These are phyloP conservation scores for Colletotrichum filicis DNA, from an alignment of 2,329 filamentous ascomycete genomes.

Conservation along the genomic window DNA sequence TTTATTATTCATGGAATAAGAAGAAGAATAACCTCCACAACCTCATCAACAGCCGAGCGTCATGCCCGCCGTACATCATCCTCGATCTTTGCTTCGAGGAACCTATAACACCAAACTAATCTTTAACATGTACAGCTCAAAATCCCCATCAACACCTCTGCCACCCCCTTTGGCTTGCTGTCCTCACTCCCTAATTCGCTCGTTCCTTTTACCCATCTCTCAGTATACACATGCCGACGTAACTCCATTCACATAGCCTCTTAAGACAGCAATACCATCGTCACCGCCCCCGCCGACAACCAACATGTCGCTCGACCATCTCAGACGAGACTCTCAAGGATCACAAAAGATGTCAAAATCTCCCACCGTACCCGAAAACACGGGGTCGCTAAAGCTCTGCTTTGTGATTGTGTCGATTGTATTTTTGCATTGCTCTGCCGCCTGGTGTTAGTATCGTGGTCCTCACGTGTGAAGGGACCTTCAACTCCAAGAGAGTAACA, in stretches of 20 bases:
- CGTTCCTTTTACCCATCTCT: background rate
- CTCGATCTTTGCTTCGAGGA: conserved; percentile 2
- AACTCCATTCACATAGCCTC: background rate
- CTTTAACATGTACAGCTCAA: background rate
- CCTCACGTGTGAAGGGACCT: background rate
- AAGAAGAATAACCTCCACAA: background rate
- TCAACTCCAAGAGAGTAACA: background rate
- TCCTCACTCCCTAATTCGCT: background rate
- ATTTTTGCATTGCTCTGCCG: conserved; percentile 52
- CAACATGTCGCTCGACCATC: background rate
- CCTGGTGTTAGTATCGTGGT: background rate
- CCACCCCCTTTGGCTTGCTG: background rate
- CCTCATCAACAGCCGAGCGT: background rate
- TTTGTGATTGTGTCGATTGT: conserved; percentile 42
- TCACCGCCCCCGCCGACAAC: background rate
- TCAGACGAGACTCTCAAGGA: conserved; percentile 38
- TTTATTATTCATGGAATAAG: conserved; percentile 10
- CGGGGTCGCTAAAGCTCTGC: conserved; percentile 39
- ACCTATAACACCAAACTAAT: conserved; percentile 1
- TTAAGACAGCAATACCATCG: background rate
- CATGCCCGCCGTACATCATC: conserved; percentile 14
- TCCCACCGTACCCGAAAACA: conserved; percentile 51
- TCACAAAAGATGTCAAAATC: conserved; percentile 61
- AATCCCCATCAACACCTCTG: background rate
- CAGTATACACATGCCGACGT: conserved; percentile 2